Evolutionary conservation across 164 flowering plant genomes (phyloP).

Genomic region (Chloranthus sessilifolius): DNA sequence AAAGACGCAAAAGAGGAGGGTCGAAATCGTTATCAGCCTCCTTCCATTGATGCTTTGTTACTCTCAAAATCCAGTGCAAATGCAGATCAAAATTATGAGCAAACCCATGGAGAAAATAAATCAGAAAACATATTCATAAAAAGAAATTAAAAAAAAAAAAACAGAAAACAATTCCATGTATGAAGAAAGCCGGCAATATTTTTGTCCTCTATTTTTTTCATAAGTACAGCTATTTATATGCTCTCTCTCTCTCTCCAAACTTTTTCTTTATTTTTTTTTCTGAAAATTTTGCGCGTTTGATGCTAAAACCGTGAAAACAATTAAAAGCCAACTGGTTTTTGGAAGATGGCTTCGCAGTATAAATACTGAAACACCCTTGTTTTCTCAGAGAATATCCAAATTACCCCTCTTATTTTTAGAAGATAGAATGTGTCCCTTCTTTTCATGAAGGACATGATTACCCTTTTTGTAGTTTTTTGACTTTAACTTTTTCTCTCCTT

Average conservation of each 20-base stretch:
- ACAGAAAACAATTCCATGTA: too few species aligned
- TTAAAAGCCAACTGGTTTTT: constrained; percentile 9
- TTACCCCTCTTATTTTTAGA: too few species aligned
- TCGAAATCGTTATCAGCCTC: constrained; percentile 1
- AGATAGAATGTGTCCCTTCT: too few species aligned
- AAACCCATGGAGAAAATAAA: too few species aligned
- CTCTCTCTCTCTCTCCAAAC: not conserved
- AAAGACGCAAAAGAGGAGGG: not conserved
- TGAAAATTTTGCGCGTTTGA: not conserved
- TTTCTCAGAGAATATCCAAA: too few species aligned
- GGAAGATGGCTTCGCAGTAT: not conserved
- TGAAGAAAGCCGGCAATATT: constrained; percentile 7
- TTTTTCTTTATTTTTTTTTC: not conserved
- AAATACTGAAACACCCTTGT: too few species aligned
- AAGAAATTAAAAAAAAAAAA: too few species aligned
- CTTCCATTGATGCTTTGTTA: constrained; percentile 2
- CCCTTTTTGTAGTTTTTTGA: too few species aligned
- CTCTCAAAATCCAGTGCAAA: constrained; percentile 5
- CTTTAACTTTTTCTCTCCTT: too few species aligned
- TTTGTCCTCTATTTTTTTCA: not conserved
- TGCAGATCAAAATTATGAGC: not conserved
- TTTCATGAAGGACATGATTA: too few species aligned
- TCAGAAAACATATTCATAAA: too few species aligned
- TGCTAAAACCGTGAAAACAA: constrained; percentile 10
- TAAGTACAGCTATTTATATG: constrained; percentile 7